phyloP scores from a whole-genome alignment of 2,329 filamentous ascomycete species.

The Fusarium domesticum region DNA sequence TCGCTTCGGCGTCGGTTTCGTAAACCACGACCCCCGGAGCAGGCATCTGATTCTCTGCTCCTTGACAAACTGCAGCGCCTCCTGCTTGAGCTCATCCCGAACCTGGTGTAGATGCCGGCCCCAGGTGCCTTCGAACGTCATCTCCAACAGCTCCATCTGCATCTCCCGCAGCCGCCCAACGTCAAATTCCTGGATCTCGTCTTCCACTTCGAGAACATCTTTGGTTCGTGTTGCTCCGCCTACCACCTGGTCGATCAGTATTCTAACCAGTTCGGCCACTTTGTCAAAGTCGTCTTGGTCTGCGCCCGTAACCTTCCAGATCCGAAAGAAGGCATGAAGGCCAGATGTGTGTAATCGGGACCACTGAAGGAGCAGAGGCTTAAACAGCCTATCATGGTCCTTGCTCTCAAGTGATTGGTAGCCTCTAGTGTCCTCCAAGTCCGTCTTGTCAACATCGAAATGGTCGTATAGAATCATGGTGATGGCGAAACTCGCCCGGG shows the following conservation, averaged over 20 bases:
- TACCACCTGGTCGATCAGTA: constrained; percentile 85
- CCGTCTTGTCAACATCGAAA: constrained; percentile 86
- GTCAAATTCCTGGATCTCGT: constrained; percentile 82
- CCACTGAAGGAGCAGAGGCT: constrained; percentile 88
- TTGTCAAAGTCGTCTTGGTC: constrained; percentile 88
- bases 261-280: constrained; percentile 84
- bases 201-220: constrained; percentile 82
- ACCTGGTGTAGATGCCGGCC: constrained; percentile 84
- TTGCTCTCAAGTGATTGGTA: constrained; percentile 73
- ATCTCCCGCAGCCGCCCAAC: constrained; percentile 73
- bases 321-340: constrained; percentile 79
- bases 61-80: constrained; percentile 93
- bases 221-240: constrained; percentile 78
- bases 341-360: constrained; percentile 82
- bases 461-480: constrained; percentile 91
- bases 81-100: constrained; percentile 85
- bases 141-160: constrained; percentile 89
- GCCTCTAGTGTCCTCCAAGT: constrained; percentile 72
- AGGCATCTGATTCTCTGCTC: constrained; percentile 92
- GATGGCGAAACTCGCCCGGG: constrained; percentile 79
- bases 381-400: constrained; percentile 82
- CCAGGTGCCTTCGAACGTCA: constrained; percentile 94
- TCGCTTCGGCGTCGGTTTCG: constrained; percentile 44
- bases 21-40: constrained; percentile 86
- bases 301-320: constrained; percentile 90